Evolutionary conservation across 345 rosid genomes (phyloP).

Genomic region (Salix purpurea): DNA sequence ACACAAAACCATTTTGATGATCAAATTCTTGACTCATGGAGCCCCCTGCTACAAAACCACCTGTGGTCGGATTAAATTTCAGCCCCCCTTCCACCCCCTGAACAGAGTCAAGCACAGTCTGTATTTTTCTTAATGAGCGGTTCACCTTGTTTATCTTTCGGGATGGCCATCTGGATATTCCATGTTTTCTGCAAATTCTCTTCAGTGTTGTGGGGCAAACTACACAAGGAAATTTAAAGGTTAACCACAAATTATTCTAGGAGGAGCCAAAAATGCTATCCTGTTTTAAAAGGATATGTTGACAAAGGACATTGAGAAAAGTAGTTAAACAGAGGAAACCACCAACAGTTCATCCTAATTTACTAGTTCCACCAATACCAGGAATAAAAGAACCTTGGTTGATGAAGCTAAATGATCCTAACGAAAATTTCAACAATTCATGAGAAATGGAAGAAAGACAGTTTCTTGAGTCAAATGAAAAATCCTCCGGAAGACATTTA

Average conservation of each 20-base stretch:
- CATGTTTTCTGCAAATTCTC: conserved; percentile 94
- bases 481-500: neutral
- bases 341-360: neutral
- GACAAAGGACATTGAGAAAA: neutral
- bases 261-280: neutral
- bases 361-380: neutral
- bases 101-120: conserved; percentile 77
- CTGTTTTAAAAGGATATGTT: neutral
- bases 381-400: neutral
- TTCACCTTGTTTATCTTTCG: conserved; percentile 92
- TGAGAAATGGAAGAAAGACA: neutral
- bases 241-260: neutral
- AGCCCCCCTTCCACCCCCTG: conserved; percentile 84
- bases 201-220: conserved; percentile 94
- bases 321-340: neutral
- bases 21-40: conserved; percentile 41
- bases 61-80: conserved; percentile 63
- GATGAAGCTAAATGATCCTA: neutral
- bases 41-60: conserved; percentile 64
- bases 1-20: conserved; percentile 24
- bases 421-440: neutral
- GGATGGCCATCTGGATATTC: conserved; percentile 91
- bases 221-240: conserved; percentile 29
- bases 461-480: neutral
- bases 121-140: conserved; percentile 69